Base-by-base conservation (phyloP, 2,329 filamentous ascomycete species). In the Botrytis paeoniae region DNA sequence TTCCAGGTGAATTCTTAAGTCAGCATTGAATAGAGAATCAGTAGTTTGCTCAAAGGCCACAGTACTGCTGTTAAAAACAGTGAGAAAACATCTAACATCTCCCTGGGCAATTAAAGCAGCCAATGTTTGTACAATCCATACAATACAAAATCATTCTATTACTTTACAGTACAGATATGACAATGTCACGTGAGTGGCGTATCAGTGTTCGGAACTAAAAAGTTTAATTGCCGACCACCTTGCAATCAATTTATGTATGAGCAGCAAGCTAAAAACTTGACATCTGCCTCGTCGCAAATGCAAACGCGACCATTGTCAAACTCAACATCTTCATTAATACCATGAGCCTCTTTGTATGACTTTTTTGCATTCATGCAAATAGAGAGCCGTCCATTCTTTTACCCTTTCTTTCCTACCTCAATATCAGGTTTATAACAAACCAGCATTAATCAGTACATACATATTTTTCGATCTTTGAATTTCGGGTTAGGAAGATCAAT, bases 331-430 rank as follows among this genome's bases (percentile, higher is more conserved):
- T n/a, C 41, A 69, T 60, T 60, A 32, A 57, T 61, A 41, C 32
- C 16, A 72, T 72, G 70, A 43, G 63, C 63, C 63, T 69, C 70
- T 29, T 69, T 69, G 35, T 61, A 69, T 72, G 70, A 69, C 51
- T 8, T 61, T 25, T 45, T 41, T 48, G 37, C 29, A 48, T 51
- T 41, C 63, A 72, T 72, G 54, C 63, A 69, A 35, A 25, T 60
- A 69, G 48, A 69, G 70, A 29, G 70, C 51, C 54, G 63, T 72
- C 70, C 70, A 48, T 69, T 72, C 70, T 10, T 72, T 71, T 72
- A 69, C 70, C 37, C 43, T 69, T 61, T 51, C 39, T 25, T 69
- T 72, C 54, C 32, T 45, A 37, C 59, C 25, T 61, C 65, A 57
- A 41, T 57, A 41, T 68, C 65, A 32, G 48, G n/a, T 37, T 68